A percentile compares a stretch with the other conserved stretches of the same genome.
Evolutionary conservation across 2,329 filamentous ascomycete species (phyloP).

Genomic region (Aureobasidium sp.): DNA sequence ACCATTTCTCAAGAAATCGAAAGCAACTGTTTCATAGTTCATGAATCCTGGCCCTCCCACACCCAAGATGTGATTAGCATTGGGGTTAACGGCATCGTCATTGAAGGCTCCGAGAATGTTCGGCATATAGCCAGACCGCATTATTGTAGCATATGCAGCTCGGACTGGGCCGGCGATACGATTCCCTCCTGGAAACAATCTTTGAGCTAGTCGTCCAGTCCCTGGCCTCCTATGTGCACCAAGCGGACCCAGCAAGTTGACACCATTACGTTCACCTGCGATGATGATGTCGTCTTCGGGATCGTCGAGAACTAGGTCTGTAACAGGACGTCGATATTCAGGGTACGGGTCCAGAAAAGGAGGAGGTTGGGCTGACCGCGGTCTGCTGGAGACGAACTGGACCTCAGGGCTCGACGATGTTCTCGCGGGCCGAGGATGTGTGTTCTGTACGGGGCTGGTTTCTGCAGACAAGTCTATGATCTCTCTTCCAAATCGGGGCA

Average conservation of each 20-base stretch:
- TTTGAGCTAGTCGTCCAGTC: background rate
- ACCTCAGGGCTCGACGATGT: conserved; percentile 45
- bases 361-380: conserved; percentile 26
- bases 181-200: background rate
- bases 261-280: conserved; percentile 4
- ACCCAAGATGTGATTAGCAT: background rate
- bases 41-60: conserved; percentile 24
- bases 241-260: conserved; percentile 1
- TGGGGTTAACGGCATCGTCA: background rate
- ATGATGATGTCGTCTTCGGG: conserved; percentile 36
- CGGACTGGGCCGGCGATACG: background rate
- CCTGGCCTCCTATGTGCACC: background rate
- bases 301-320: conserved; percentile 37
- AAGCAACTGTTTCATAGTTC: conserved; percentile 47
- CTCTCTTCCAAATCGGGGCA: conserved; percentile 46
- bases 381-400: conserved; percentile 46
- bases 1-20: conserved; percentile 42
- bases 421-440: conserved; percentile 32
- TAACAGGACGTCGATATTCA: conserved; percentile 25
- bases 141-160: background rate
- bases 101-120: background rate
- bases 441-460: conserved; percentile 25
- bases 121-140: conserved; percentile 13
- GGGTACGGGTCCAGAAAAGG: conserved; percentile 2
- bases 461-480: conserved; percentile 44